These are phyloP conservation scores for Musa itinerans DNA, from an alignment of 176 grass and related monocot species.

Conservation along the genomic window DNA sequence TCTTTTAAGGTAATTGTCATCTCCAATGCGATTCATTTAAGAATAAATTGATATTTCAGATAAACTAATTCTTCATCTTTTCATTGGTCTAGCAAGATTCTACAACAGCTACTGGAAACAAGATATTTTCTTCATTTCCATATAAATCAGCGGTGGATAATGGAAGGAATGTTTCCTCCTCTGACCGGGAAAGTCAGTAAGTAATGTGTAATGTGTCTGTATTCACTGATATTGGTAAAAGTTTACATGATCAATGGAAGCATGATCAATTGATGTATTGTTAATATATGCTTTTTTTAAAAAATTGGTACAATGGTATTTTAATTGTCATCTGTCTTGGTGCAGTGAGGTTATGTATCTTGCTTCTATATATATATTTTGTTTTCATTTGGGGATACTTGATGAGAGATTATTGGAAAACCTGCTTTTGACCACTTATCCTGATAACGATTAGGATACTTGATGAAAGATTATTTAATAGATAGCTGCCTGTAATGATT, in stretches of 20 bases:
- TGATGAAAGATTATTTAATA: no score
- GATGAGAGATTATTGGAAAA: no score
- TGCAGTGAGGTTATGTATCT: no score
- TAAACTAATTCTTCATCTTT: constrained; percentile 1
- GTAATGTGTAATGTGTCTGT: constrained; percentile 1
- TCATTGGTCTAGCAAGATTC: constrained; percentile 40
- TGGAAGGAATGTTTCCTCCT: constrained; percentile 68
- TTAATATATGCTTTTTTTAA: not conserved
- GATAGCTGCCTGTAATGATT: no score
- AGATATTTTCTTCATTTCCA: constrained; percentile 29
- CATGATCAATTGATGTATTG: constrained; percentile 6
- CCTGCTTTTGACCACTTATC: no score
- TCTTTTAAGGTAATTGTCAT: no score
- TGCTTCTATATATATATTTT: no score
- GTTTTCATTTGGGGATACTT: no score
- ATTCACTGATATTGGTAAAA: not conserved
- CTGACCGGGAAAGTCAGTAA: constrained; percentile 87
- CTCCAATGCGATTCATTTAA: not conserved
- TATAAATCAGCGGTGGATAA: constrained; percentile 44
- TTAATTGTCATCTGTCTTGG: no score
- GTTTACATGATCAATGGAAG: not conserved
- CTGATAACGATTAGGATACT: no score
- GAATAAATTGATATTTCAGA: not conserved
- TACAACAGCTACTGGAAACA: constrained; percentile 37
- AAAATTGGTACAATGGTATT: no score